Evolutionary conservation across 768 basidiomycete species (phyloP).

Genomic region (Hemileccinum rubropunctum): DNA sequence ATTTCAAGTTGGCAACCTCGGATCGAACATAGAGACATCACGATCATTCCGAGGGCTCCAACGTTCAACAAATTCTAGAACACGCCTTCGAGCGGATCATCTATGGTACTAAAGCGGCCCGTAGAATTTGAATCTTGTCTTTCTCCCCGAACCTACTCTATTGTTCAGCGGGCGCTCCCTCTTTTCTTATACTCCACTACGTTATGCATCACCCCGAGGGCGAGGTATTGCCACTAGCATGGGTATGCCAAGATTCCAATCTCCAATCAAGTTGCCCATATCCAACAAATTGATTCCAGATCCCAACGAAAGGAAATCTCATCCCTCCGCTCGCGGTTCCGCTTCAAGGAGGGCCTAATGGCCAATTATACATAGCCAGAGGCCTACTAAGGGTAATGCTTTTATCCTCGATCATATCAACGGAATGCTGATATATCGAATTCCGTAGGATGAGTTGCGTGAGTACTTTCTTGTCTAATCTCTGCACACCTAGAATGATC

Average conservation of each 20-base stretch:
- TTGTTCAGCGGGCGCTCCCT: too few species aligned
- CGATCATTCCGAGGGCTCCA: conserved; percentile 8
- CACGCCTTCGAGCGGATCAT: neutral
- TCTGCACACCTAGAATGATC: neutral
- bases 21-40: neutral
- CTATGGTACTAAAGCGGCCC: too few species aligned
- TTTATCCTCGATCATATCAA: neutral
- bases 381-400: conserved; percentile 11
- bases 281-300: conserved; percentile 8
- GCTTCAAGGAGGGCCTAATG: neutral
- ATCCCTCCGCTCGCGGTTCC: conserved; percentile 23
- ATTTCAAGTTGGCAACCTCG: too few species aligned
- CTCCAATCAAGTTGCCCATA: too few species aligned
- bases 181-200: neutral
- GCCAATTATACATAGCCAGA: conserved; percentile 20
- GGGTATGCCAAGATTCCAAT: conserved; percentile 9
- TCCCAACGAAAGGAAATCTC: conserved; percentile 13
- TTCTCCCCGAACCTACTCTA: neutral
- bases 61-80: neutral
- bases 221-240: conserved; percentile 8
- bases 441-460: conserved; percentile 20
- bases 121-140: neutral
- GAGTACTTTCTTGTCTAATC: neutral
- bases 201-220: conserved; percentile 6
- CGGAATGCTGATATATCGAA: conserved; percentile 1